Percentiles rank a stretch among this genome's conserved stretches.
Conservation (phyloP, 176 grass and related monocot genomes). For the Oryza brachyantha region DNA sequence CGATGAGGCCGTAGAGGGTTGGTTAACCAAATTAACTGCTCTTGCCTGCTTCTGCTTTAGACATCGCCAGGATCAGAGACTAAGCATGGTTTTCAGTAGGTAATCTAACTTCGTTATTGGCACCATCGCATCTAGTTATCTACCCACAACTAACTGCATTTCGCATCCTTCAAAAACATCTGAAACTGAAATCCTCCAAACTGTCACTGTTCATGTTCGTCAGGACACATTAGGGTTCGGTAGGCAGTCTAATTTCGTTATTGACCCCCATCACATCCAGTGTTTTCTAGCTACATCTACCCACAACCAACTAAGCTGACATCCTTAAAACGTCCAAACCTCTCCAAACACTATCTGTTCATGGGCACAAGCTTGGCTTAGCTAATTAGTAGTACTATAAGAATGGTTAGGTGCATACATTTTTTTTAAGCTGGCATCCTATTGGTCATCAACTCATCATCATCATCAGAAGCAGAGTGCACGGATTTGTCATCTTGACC, state of each 20-base stretch:
- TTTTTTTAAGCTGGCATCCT: background rate
- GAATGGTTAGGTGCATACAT: background rate
- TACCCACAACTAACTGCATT: background rate
- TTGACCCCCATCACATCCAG: too few relatives aligned
- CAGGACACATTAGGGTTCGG: too few relatives aligned
- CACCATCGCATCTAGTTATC: background rate
- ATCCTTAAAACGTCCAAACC: too few relatives aligned
- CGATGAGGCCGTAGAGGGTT: too few relatives aligned
- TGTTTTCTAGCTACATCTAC: too few relatives aligned
- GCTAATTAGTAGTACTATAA: background rate
- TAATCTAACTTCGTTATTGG: constrained; percentile 7
- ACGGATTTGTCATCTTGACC: background rate
- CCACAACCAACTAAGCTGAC: too few relatives aligned
- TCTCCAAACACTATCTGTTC: background rate
- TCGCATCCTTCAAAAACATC: background rate
- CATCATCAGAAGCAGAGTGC: background rate
- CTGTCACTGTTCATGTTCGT: too few relatives aligned
- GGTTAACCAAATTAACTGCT: constrained; percentile 34
- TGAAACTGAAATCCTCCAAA: too few relatives aligned
- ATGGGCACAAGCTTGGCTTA: background rate
- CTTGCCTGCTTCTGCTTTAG: background rate
- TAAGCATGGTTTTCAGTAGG: background rate
- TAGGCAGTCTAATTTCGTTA: too few relatives aligned
- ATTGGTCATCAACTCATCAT: background rate
- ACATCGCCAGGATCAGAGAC: background rate